Percentiles rank a stretch among this genome's conserved stretches.
These are phyloP conservation scores for Termitomyces sp. DNA, from an alignment of 768 basidiomycete species.

Conservation along the genomic window DNA sequence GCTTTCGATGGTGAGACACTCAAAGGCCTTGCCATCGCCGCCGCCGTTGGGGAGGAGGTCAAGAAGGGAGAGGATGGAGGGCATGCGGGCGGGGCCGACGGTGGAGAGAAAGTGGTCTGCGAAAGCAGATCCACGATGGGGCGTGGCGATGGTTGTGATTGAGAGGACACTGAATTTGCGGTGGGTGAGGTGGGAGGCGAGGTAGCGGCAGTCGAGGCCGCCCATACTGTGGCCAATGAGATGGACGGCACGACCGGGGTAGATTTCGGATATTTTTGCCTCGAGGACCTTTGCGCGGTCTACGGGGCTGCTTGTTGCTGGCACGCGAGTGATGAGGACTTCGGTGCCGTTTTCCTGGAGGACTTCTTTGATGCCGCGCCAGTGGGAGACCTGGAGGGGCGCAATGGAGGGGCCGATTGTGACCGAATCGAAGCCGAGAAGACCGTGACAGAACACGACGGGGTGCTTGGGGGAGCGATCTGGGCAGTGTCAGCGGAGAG, in stretches of 20 bases:
- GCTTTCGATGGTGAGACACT: slow-evolving; percentile 74
- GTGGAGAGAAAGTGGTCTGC: slow-evolving; percentile 85
- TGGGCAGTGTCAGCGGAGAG: slow-evolving; percentile 22
- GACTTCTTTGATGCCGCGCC: slow-evolving; percentile 95
- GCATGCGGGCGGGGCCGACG: slow-evolving; percentile 62
- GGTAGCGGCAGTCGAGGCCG: slow-evolving; percentile 89
- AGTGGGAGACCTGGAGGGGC: slow-evolving; percentile 85
- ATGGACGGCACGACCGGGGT: slow-evolving; percentile 82
- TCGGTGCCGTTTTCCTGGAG: slow-evolving; percentile 85
- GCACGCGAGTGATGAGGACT: slow-evolving; percentile 90
- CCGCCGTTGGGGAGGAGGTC: slow-evolving; percentile 87
- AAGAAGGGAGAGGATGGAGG: slow-evolving; percentile 67
- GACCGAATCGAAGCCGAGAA: slow-evolving; percentile 85
- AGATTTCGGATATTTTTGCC: slow-evolving; percentile 70
- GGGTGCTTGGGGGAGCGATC: slow-evolving; percentile 80
- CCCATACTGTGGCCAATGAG: slow-evolving; percentile 87
- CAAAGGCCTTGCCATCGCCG: slow-evolving; percentile 93
- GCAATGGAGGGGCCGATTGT: slow-evolving; percentile 73
- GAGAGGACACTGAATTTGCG: slow-evolving; percentile 79
- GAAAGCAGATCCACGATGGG: slow-evolving; percentile 91
- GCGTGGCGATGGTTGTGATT: slow-evolving; percentile 92
- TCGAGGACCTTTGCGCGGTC: slow-evolving; percentile 92
- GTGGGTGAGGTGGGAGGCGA: slow-evolving; percentile 71
- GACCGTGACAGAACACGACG: slow-evolving; percentile 92
- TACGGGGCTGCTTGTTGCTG: slow-evolving; percentile 83